Conservation (phyloP, 306 rosid genomes). For the Lablab purpureus region DNA sequence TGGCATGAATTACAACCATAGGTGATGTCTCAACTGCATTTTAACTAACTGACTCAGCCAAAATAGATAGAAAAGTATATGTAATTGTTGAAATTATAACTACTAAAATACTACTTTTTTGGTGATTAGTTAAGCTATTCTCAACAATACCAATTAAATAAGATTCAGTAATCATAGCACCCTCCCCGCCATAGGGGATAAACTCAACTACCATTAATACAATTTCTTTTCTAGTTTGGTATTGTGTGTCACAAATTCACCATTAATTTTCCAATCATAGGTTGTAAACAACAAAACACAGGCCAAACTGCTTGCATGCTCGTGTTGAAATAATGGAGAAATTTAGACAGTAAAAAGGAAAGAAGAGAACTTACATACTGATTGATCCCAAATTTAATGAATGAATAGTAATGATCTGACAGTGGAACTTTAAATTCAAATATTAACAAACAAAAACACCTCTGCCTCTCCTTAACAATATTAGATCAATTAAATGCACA, state of each 20-base stretch:
- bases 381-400: constrained; percentile 4
- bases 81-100: not conserved
- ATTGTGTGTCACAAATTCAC: not conserved
- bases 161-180: not conserved
- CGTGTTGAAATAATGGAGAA: constrained; percentile 12
- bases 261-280: not conserved
- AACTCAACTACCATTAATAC: not conserved
- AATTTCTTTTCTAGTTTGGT: not conserved
- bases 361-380: constrained; percentile 16
- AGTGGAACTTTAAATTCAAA: constrained; percentile 22
- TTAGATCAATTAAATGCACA: constrained; percentile 25
- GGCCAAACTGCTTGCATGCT: not conserved
- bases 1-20: not conserved
- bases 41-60: not conserved
- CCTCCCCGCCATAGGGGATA: not conserved
- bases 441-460: constrained; percentile 11
- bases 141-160: not conserved
- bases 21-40: not conserved
- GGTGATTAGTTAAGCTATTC: not conserved
- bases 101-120: not conserved
- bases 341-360: constrained; percentile 7
- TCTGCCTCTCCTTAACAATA: constrained; percentile 16
- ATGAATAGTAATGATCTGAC: constrained; percentile 16
- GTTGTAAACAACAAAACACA: not conserved
- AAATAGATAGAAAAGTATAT: constrained; percentile 7